Evolutionary conservation across 2,329 filamentous ascomycete genomes (phyloP).

Genomic region (Colletotrichum brevisporum): DNA sequence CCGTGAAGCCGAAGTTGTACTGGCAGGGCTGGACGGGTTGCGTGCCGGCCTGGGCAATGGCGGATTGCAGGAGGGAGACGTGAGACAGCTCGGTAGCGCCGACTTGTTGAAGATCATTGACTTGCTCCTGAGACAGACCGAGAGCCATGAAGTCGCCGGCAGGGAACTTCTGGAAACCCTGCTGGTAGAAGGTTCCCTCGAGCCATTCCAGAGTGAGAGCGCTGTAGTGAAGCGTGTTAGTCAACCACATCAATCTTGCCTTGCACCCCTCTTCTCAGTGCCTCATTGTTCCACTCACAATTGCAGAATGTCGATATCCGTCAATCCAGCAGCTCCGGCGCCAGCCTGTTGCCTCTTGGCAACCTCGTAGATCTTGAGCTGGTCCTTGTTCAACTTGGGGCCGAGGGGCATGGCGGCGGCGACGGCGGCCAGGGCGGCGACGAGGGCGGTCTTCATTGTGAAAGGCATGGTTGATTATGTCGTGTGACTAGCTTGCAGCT

Average conservation of each 20-base stretch:
- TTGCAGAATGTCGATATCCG: constrained; percentile 70
- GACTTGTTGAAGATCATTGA: constrained; percentile 57
- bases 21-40: constrained; percentile 77
- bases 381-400: constrained; percentile 58
- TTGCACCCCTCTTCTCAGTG: too few species aligned
- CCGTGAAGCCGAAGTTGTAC: constrained; percentile 80
- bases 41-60: constrained; percentile 73
- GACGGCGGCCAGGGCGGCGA: constrained; percentile 61
- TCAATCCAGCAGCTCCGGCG: constrained; percentile 61
- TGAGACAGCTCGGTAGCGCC: constrained; percentile 56
- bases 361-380: constrained; percentile 62
- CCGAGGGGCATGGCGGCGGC: constrained; percentile 63
- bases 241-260: neutral
- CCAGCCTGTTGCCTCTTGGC: constrained; percentile 66
- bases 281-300: constrained; percentile 60
- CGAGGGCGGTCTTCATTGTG: constrained; percentile 59
- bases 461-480: constrained; percentile 58
- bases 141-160: constrained; percentile 74
- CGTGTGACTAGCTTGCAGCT: constrained; percentile 44
- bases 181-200: constrained; percentile 79
- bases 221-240: constrained; percentile 52
- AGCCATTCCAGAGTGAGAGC: constrained; percentile 82
- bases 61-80: constrained; percentile 70
- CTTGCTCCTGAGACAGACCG: constrained; percentile 68
- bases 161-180: constrained; percentile 78